Evolutionary conservation across 345 rosid species (phyloP).

Genomic region (Murraya koenigii): DNA sequence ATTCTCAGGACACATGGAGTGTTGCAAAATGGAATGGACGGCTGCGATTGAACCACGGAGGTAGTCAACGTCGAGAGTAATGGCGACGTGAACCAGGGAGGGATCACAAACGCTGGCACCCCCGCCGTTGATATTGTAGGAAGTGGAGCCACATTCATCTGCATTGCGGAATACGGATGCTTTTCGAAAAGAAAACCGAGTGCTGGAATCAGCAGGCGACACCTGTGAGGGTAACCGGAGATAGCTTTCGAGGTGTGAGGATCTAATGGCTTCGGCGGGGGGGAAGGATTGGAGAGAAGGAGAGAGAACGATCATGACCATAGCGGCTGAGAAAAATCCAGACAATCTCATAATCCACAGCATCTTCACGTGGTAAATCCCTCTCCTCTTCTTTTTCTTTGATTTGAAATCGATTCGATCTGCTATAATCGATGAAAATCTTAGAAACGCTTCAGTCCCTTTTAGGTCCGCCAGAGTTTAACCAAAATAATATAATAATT

Average conservation of each 20-base stretch:
- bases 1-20: constrained; percentile 73
- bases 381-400: constrained; percentile 33
- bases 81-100: constrained; percentile 75
- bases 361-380: constrained; percentile 47
- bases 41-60: constrained; percentile 98
- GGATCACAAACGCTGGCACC: constrained; percentile 58
- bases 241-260: constrained; percentile 53
- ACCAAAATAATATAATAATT: neutral
- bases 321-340: constrained; percentile 66
- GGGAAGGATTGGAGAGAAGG: constrained; percentile 87
- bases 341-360: constrained; percentile 72
- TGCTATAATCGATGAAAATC: constrained; percentile 34
- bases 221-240: constrained; percentile 35
- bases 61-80: constrained; percentile 86
- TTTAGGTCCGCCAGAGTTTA: constrained; percentile 51
- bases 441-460: constrained; percentile 45
- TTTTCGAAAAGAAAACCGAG: constrained; percentile 58
- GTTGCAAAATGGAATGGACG: constrained; percentile 77
- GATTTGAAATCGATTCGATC: constrained; percentile 48
- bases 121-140: constrained; percentile 24
- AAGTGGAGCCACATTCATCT: constrained; percentile 59
- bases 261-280: constrained; percentile 90
- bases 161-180: constrained; percentile 76
- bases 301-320: constrained; percentile 70
- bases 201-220: constrained; percentile 19